Evolutionary conservation across 2,329 filamentous ascomycete species (phyloP), one percentile per base, ranked within the genome.

Genomic region (Chaetomium globosum): DNA sequence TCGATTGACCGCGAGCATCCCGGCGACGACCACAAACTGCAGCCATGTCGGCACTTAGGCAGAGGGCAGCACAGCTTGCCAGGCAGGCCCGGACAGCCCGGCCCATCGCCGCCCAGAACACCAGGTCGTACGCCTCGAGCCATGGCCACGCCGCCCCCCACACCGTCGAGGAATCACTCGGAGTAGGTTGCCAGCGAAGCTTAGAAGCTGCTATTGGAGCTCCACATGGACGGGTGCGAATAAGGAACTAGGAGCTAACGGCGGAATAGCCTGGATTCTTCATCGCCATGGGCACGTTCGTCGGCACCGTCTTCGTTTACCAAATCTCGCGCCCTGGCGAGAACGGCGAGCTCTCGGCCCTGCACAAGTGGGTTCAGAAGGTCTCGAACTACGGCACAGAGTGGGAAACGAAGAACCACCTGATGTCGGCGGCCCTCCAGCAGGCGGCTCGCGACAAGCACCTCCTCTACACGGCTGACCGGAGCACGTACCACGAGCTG

Each of bases 401-500:
- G 66, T 85, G 81, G 81, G 81, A 82, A 74, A 75, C 78, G 68
- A 82, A 82, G 75, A 86, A 85, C 74, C 74, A 79, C 31, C 74
- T 85, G 61, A 83, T 83, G 75, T 83, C 82, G 49, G 79, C 80
- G 63, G 75, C 80, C 26, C 72, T 82, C 69, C 81, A 87, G 74
- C 83, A 86, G 77, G 85, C 85, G 53, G 82, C 82, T 52, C 82
- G 79, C 73, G 84, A 87, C 77, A 83, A 81, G 72, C 82, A 85
- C 70, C 78, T 87, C 59, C 81, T 87, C 70, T 74, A 80, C 70
- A 78, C 82, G 70, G 77, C 75, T 61, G 75, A 77, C 70, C 79
- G 79, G 73, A 80, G 79, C 74, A 74, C 73, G 68, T 79, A 79
- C 69, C 76, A 84, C 70, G 83, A 87, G 67, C 79, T 87, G 69